Conservation (phyloP, 1,284 basidiomycete genomes). For the Vanrija sp. region DNA sequence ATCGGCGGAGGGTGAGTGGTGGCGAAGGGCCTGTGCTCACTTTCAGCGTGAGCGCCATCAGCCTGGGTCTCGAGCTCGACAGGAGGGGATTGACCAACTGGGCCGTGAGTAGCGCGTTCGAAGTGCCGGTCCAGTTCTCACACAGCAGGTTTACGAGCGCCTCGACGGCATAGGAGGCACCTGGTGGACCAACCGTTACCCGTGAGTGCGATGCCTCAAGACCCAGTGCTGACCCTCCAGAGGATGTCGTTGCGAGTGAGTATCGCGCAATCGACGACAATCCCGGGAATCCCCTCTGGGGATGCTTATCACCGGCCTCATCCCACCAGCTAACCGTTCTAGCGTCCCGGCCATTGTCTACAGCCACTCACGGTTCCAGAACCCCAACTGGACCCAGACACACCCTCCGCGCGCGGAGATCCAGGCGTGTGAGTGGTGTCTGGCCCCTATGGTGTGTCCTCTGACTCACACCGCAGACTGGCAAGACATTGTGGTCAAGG, state of each 20-base stretch:
- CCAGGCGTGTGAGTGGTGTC: conserved; percentile 5
- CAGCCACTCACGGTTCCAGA: conserved; percentile 14
- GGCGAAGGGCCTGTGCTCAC: no score
- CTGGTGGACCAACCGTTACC: conserved; percentile 24
- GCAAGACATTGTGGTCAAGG: conserved; percentile 4
- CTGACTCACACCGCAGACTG: background rate
- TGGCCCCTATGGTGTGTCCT: background rate
- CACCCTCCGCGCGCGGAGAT: conserved; percentile 18
- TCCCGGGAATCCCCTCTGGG: background rate
- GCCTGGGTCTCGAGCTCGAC: conserved; percentile 7
- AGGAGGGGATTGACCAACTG: conserved; percentile 11
- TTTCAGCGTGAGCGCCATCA: conserved; percentile 2
- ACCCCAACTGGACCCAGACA: conserved; percentile 15
- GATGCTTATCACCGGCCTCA: background rate
- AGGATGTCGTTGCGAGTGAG: conserved; percentile 40
- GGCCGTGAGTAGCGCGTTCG: background rate
- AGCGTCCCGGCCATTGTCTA: conserved; percentile 19
- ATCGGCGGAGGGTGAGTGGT: background rate
- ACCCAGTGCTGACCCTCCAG: background rate
- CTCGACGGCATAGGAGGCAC: conserved; percentile 30
- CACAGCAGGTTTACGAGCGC: conserved; percentile 25
- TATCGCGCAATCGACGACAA: background rate
- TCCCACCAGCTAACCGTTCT: background rate
- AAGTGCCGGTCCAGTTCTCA: background rate
- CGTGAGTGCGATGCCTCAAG: conserved; percentile 6